A percentile compares a stretch with the other conserved stretches of the same genome.
These are phyloP conservation scores for Gossypium stocksii DNA, from an alignment of 345 rosid genomes.

Conservation along the genomic window DNA sequence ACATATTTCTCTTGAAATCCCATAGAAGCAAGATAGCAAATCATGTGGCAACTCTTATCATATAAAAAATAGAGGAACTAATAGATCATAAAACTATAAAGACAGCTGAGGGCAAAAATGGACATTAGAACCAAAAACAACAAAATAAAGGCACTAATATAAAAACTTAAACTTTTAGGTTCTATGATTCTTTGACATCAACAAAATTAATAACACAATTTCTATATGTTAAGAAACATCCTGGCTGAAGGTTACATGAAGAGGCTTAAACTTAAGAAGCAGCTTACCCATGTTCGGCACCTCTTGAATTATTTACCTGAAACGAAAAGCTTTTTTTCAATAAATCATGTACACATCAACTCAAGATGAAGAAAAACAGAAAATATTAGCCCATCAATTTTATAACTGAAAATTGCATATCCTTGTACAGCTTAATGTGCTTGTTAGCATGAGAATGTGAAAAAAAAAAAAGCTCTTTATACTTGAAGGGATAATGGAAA, in stretches of 20 bases:
- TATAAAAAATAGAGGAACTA: neutral
- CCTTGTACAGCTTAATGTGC: neutral
- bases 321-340: slow-evolving; percentile 11
- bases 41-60: neutral
- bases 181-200: neutral
- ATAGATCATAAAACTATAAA: slow-evolving; percentile 1
- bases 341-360: neutral
- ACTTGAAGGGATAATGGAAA: neutral
- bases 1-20: neutral
- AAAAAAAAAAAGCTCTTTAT: neutral
- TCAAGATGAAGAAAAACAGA: neutral
- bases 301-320: slow-evolving; percentile 51
- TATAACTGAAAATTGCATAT: neutral
- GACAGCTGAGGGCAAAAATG: neutral
- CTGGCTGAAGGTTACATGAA: neutral
- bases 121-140: neutral
- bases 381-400: neutral
- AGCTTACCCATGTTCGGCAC: slow-evolving; percentile 43
- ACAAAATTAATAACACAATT: neutral
- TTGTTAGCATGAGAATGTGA: neutral
- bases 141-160: no score
- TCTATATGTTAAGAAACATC: neutral
- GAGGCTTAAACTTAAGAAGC: slow-evolving; percentile 9
- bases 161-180: neutral
- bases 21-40: neutral